Base-by-base conservation (phyloP, 2,329 filamentous ascomycete genomes). In the Fusarium cyanostomum region DNA sequence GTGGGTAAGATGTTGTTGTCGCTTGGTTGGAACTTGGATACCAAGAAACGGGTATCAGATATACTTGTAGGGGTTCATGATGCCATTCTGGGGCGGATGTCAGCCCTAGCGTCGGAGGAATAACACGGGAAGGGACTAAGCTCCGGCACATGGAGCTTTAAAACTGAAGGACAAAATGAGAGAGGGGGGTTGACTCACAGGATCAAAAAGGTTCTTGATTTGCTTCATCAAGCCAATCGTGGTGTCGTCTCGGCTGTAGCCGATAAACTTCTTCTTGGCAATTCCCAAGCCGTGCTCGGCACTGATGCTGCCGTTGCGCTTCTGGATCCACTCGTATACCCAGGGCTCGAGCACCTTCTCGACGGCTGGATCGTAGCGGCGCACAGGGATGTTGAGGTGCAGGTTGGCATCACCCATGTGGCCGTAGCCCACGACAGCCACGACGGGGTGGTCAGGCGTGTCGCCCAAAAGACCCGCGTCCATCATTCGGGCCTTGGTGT, bases 51-150 rank as follows among this genome's bases (percentile, higher is more conserved):
- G 51, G 48, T 61, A 58, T 64, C 54, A 89, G 67, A 98, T 90
- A 77, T 97, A 98, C 80, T 98, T 98, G 83, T 98, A 98, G 1
- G 94, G 94, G 79, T 97, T 98, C 92, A 98, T 96, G 78, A 98
- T 98, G 43, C 93, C 94, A 69, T 97, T 97, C 92, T 96, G 71
- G 18, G 49, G 42, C 43, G 44, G 50, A 49, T 64, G 71, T 74
- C 67, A 74, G 71, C 65, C 63, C 54, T 66, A 63, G 52, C 37
- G 45, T 55, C 52, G 41, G 41, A 31, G 37, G 21, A 49, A 34
- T 42, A 46, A 38, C 26, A 56, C 48, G 18, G 15, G 38, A 56
- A 34, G 26, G 34, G 43, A 39, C 34, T 26, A 37, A 34, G 52
- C 24, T 54, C 28, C 34, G 15, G 11, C 34, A 46, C 31, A 26